A percentile compares a stretch with the other conserved stretches of the same genome.
phyloP scores from a whole-genome alignment of 805 yeast species.

The Barnettozyma sp. region DNA sequence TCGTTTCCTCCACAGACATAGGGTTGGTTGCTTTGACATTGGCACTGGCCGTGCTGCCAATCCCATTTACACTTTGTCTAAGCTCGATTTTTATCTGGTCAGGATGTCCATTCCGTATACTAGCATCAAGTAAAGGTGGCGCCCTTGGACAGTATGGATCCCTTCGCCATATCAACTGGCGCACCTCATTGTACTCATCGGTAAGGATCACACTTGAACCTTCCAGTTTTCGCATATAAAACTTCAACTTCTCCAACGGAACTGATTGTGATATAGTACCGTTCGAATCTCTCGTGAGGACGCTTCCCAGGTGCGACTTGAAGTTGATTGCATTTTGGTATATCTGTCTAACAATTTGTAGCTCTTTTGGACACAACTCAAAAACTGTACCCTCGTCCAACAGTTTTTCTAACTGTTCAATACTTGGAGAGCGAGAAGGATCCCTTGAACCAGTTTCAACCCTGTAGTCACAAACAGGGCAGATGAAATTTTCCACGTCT shows the following conservation, averaged over 20 bases:
- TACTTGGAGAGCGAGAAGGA: constrained; percentile 27
- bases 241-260: constrained; percentile 28
- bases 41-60: too few relatives aligned
- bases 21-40: too few relatives aligned
- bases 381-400: constrained; percentile 25
- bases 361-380: constrained; percentile 31
- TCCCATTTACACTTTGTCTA: too few relatives aligned
- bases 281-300: constrained; percentile 17
- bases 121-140: constrained; percentile 23
- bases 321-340: constrained; percentile 17
- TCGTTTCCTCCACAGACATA: too few relatives aligned
- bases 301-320: constrained; percentile 17
- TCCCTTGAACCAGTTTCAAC: constrained; percentile 27
- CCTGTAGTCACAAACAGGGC: constrained; percentile 47
- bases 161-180: constrained; percentile 22
- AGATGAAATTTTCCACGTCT: constrained; percentile 34
- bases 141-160: constrained; percentile 23
- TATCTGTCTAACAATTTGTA: constrained; percentile 18
- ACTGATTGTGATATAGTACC: constrained; percentile 18
- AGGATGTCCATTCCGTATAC: too few relatives aligned
- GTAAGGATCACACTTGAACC: constrained; percentile 34
- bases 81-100: too few relatives aligned
- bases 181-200: constrained; percentile 29
- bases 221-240: constrained; percentile 40
- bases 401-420: constrained; percentile 28